These are phyloP conservation scores for Ustulina deusta DNA, from an alignment of 2,329 filamentous ascomycete genomes.

Conservation along the genomic window DNA sequence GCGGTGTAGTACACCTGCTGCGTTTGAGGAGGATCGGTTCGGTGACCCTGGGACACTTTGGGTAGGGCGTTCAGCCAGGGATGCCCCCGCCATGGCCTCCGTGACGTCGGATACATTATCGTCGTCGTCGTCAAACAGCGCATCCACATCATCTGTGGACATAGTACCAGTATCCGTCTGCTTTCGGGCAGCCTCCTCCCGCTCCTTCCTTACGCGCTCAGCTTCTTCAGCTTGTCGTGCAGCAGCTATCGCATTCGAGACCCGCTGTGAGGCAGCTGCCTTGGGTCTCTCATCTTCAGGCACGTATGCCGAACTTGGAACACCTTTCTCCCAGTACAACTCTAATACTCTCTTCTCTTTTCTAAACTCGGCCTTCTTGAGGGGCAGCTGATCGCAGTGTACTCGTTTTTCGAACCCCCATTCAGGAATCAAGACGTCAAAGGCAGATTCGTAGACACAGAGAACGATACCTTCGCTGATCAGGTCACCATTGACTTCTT, in stretches of 20 bases:
- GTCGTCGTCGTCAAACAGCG: constrained; percentile 94
- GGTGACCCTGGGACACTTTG: constrained; percentile 96
- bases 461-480: constrained; percentile 96
- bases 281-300: constrained; percentile 97
- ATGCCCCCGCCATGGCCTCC: constrained; percentile 92
- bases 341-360: constrained; percentile 95
- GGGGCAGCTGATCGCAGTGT: constrained; percentile 95
- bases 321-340: constrained; percentile 99
- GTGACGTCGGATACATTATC: constrained; percentile 88
- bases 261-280: constrained; percentile 78
- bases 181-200: constrained; percentile 90
- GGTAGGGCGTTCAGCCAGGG: constrained; percentile 86
- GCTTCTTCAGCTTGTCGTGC: constrained; percentile 85
- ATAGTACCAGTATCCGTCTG: constrained; percentile 96
- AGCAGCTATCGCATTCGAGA: constrained; percentile 79
- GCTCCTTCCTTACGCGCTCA: constrained; percentile 83
- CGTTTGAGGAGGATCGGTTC: constrained; percentile 76
- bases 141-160: constrained; percentile 91
- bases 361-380: constrained; percentile 99
- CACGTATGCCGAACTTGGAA: constrained; percentile 94
- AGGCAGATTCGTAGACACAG: constrained; percentile 98
- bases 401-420: constrained; percentile 99
- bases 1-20: constrained; percentile 79
- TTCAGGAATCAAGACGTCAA: constrained; percentile 97
- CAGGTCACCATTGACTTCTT: constrained; percentile 88